These are phyloP conservation scores for Chaetoscypha palmicola DNA, from an alignment of 2,329 filamentous ascomycete genomes.

Conservation along the genomic window DNA sequence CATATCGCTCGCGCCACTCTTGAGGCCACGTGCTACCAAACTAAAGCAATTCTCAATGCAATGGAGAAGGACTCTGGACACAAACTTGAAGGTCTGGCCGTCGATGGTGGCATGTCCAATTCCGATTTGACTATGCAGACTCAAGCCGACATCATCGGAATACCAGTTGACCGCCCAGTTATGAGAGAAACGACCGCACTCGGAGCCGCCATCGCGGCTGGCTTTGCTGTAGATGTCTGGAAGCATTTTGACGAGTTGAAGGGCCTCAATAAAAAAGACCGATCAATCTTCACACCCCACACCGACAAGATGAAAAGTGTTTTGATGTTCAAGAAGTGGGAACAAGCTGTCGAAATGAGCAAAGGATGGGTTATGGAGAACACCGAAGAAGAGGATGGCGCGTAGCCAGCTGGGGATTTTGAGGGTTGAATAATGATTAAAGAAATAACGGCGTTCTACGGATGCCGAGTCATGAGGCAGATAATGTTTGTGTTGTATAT, in stretches of 20 bases:
- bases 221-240: conserved; percentile 70
- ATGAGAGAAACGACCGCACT: conserved; percentile 83
- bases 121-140: conserved; percentile 70
- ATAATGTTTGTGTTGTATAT: conserved; percentile 4
- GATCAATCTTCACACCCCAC: conserved; percentile 60
- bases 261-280: conserved; percentile 62
- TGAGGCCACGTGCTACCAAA: conserved; percentile 68
- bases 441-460: conserved; percentile 4
- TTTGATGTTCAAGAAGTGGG: conserved; percentile 64
- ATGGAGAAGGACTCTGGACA: conserved; percentile 67
- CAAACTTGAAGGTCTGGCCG: conserved; percentile 54
- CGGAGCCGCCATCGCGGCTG: conserved; percentile 74
- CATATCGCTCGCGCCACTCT: conserved; percentile 67
- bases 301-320: conserved; percentile 52
- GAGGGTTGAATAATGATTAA: too few relatives aligned
- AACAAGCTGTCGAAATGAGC: conserved; percentile 72
- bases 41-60: conserved; percentile 64
- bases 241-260: conserved; percentile 65
- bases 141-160: conserved; percentile 73
- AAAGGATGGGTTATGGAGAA: conserved; percentile 53
- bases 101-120: conserved; percentile 68
- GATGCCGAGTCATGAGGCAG: neutral
- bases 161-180: conserved; percentile 67
- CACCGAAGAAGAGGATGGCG: conserved; percentile 5
- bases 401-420: too few relatives aligned